Base-by-base conservation (phyloP, 2,329 filamentous ascomycete species). In the Diaporthe amygdali region DNA sequence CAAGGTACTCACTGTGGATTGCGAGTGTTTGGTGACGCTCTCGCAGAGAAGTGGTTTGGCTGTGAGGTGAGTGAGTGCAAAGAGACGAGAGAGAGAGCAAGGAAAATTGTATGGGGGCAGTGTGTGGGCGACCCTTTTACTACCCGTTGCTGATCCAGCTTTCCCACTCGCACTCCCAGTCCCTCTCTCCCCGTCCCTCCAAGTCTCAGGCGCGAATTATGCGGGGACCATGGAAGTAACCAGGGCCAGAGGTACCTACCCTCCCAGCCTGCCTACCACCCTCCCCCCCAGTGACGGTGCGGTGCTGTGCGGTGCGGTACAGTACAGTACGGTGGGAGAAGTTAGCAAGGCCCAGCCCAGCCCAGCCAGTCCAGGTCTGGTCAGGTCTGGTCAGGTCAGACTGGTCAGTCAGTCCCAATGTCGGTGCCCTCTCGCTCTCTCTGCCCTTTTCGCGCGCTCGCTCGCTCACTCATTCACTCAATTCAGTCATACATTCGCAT, bases 1-100 rank as follows among this genome's bases (percentile, higher is more conserved):
- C 61, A 52, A 71, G 49, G 70, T 71, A 71, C 70, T 71, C 49
- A 70, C 68, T 70, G 56, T 66, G 68, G 54, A 54, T 70, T 70
- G 55, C 47, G 55, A 63, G 55, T 64, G 47, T 55, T 68, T 68
- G 66, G 66, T 68, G 66, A 68, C 66, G 66, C 66, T 68, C 66
- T 68, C 66, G 66, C 44, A 68, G 52, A 59, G 68, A 52, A 49
- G 68, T 70, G 68, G 55, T 63, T 64, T 70, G 56, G 68, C 68
- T 51, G 68, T 66, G 64, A 52, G 49, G 49, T 68, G 64, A 54
- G 46, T 68, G 68, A 64, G 68, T 70, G 55, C 47, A 64, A 52
- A 55, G 25, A 70, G 68, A 64, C 47, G 68, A 64, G 56, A 64
- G 54, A 64, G 55, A 64, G 68, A 70, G 68, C 46, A 70, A 47